phyloP scores from a whole-genome alignment of 805 yeast species.

The Phaffomyces opuntiae region DNA sequence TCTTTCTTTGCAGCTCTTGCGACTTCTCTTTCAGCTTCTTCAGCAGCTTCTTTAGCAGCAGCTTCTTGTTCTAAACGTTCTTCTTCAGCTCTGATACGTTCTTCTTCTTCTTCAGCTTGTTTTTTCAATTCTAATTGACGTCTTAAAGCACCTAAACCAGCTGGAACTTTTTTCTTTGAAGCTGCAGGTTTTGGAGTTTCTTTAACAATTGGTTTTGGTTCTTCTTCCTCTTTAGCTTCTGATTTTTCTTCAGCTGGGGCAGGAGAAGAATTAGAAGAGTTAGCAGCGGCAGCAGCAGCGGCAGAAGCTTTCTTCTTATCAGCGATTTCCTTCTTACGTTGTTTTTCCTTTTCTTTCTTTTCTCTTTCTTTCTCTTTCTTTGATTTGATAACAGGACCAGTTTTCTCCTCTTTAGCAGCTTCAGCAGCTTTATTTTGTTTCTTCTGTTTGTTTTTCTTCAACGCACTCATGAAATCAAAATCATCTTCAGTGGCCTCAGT shows the following conservation, averaged over 20 bases:
- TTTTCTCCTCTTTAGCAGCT: constrained; percentile 36
- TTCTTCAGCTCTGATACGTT: constrained; percentile 69
- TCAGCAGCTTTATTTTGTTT: constrained; percentile 60
- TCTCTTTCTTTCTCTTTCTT: constrained; percentile 95
- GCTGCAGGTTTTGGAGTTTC: constrained; percentile 24
- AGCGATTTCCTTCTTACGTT: constrained; percentile 84
- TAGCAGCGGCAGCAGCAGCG: constrained; percentile 22
- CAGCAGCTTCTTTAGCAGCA: constrained; percentile 39
- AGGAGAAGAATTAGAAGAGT: constrained; percentile 4
- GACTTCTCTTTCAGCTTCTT: constrained; percentile 45
- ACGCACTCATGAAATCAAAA: constrained; percentile 74
- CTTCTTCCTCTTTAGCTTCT: constrained; percentile 11
- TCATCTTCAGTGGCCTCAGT: constrained; percentile 32
- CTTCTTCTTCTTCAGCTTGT: constrained; percentile 80
- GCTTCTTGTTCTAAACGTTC: constrained; percentile 42
- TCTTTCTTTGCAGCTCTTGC: constrained; percentile 67
- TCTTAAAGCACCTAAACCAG: constrained; percentile 86
- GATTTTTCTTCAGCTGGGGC: constrained; percentile 3
- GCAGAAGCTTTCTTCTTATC: constrained; percentile 69
- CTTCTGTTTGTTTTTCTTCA: constrained; percentile 74
- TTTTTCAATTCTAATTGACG: constrained; percentile 84
- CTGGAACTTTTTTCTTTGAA: constrained; percentile 72
- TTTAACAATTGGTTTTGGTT: constrained; percentile 23
- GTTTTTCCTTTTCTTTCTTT: constrained; percentile 88
- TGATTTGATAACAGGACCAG: constrained; percentile 69